phyloP scores from a whole-genome alignment of 805 yeast genomes.

The Kluyveromyces nonfermentans region DNA sequence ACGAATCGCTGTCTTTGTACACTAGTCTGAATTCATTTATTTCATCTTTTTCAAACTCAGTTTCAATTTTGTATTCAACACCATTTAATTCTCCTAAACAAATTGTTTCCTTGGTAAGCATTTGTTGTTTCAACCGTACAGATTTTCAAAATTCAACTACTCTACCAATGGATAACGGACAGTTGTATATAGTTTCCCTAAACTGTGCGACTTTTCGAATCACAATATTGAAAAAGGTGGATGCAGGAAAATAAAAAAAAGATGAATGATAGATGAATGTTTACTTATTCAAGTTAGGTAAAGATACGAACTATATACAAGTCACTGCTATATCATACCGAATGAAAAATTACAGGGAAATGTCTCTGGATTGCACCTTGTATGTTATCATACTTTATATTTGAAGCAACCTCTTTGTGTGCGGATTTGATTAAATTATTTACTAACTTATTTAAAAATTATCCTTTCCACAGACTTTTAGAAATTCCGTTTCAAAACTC shows the following conservation, averaged over 20 bases:
- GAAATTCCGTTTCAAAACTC: constrained; percentile 53
- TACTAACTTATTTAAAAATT: neutral
- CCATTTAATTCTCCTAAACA: neutral
- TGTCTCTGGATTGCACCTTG: constrained; percentile 1
- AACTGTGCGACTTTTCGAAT: too few species aligned
- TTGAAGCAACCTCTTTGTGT: neutral
- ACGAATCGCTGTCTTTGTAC: neutral
- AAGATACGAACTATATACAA: neutral
- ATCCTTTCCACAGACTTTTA: constrained; percentile 29
- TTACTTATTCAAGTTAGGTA: too few species aligned
- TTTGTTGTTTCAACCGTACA: too few species aligned
- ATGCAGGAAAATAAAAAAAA: too few species aligned
- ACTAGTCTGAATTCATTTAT: constrained; percentile 4
- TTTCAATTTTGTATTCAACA: neutral
- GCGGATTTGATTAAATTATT: too few species aligned
- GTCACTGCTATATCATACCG: neutral
- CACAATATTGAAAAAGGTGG: too few species aligned
- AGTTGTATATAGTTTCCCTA: too few species aligned
- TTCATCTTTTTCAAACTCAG: neutral
- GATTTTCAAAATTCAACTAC: too few species aligned
- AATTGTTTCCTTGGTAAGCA: neutral
- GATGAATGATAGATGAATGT: too few species aligned
- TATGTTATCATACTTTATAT: neutral
- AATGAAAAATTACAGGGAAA: neutral
- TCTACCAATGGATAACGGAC: too few species aligned